Base-by-base conservation (phyloP, 768 basidiomycete genomes). In the Hydnomerulius pinastri region DNA sequence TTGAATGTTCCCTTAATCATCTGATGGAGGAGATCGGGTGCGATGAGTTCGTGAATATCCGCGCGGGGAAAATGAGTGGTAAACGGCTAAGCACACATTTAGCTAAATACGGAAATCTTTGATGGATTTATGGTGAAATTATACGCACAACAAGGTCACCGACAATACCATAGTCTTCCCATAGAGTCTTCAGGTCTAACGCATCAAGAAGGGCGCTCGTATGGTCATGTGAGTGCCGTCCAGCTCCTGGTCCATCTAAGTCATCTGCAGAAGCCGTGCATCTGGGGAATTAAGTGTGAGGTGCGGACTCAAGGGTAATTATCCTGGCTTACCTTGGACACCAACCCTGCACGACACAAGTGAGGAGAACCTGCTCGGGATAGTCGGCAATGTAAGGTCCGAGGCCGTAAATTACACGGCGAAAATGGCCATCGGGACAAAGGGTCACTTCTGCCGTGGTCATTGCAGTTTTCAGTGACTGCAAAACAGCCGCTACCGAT, bases 341-440 rank as follows among this genome's bases (percentile, higher is more conserved):
- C 71, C 71, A 73, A 1, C 59, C 60, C 39, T 65, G 64, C 3
- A 73, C 62, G 38, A 71, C 53, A 28, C 69, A 62, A 3, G 66
- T 58, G 1, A 72, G 49, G 1, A 69, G 46, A 1, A 53, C 65
- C 48, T 74, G 72, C 46, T 75, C 71, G 0, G 68, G 71, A 43
- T 75, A 74, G 44, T 75, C 69, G 0, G 69, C 69, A 50, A 75
- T 73, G 30, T 70, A 70, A 1, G 70, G 64, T 0, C 70, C 69
- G 6, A 75, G 46, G 2, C 63, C 62, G 55, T 64, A 73, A n/a
- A n/a, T n/a, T n/a, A n/a, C n/a, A n/a, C n/a, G n/a, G n/a, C n/a
- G n/a, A n/a, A n/a, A n/a, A n/a, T 6, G 59, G 1, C 68, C 65
- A 58, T 74, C 71, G 1, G 48, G 51, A 37, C 62, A 73, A 0